Evolutionary conservation across 2,329 filamentous ascomycete species (phyloP).

Genomic region (Neonectria magnoliae): DNA sequence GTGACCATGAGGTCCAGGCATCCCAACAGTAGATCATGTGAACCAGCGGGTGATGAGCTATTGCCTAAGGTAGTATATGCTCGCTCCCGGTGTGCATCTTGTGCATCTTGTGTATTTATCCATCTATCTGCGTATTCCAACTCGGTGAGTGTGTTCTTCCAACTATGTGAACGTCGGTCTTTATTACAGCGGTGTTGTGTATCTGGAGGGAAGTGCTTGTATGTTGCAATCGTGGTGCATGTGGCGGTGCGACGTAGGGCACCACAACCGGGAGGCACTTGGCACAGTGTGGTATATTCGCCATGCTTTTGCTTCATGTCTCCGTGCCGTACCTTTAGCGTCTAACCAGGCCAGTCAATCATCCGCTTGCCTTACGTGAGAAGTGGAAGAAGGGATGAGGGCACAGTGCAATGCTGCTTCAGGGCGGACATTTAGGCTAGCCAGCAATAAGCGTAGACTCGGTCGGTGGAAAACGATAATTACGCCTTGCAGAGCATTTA

Average conservation of each 20-base stretch:
- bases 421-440: neutral
- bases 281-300: neutral
- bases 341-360: conserved; percentile 6
- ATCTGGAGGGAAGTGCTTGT: neutral
- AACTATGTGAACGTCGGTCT: neutral
- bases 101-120: neutral
- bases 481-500: neutral
- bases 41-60: conserved; percentile 33
- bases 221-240: neutral
- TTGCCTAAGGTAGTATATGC: conserved; percentile 26
- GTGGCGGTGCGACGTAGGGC: neutral
- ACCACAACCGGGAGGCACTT: neutral
- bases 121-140: neutral
- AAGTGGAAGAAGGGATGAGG: conserved; percentile 15
- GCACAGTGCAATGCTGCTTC: conserved; percentile 24
- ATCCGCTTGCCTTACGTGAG: conserved; percentile 34
- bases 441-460: conserved; percentile 1
- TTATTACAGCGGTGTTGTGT: neutral
- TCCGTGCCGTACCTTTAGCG: conserved; percentile 10
- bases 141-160: conserved; percentile 8
- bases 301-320: conserved; percentile 1
- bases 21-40: conserved; percentile 33
- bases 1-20: conserved; percentile 28
- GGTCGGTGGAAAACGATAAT: neutral
- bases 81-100: neutral